These are phyloP conservation scores for Lathyrus oleraceus DNA, from an alignment of 306 rosid species.

Conservation along the genomic window DNA sequence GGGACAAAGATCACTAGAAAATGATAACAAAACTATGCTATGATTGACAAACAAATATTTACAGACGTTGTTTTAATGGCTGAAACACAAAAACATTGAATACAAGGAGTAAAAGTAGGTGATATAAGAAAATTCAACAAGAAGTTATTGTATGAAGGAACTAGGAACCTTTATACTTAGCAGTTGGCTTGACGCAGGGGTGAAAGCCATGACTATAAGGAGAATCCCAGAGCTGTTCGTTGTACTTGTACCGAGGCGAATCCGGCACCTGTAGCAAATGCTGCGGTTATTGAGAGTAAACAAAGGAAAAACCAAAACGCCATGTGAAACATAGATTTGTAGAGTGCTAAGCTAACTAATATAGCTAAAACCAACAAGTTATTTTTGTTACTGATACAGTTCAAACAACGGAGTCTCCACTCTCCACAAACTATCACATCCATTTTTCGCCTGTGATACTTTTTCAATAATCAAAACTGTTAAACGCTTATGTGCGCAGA, in stretches of 20 bases:
- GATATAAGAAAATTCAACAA: constrained; percentile 19
- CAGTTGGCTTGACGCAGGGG: constrained; percentile 68
- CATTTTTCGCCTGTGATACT: neutral
- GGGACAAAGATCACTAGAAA: constrained; percentile 3
- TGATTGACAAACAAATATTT: constrained; percentile 10
- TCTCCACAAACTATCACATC: neutral
- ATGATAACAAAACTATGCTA: constrained; percentile 5
- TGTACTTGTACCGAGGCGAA: constrained; percentile 20
- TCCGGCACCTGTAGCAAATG: constrained; percentile 35
- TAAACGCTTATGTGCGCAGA: neutral
- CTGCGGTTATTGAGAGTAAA: constrained; percentile 4
- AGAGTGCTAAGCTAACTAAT: constrained; percentile 13
- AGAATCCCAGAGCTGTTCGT: constrained; percentile 63
- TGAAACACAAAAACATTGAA: constrained; percentile 11
- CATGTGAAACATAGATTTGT: neutral
- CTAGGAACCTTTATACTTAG: constrained; percentile 65
- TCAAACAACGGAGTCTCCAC: neutral
- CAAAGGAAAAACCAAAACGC: neutral
- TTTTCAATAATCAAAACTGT: neutral
- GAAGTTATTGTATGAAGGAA: neutral
- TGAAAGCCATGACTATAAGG: constrained; percentile 59
- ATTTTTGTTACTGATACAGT: neutral
- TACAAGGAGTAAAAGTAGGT: neutral
- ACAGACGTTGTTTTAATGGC: neutral
- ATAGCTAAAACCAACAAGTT: constrained; percentile 19